Conservation (phyloP, 805 yeast species). For the Suhomyces sp. region DNA sequence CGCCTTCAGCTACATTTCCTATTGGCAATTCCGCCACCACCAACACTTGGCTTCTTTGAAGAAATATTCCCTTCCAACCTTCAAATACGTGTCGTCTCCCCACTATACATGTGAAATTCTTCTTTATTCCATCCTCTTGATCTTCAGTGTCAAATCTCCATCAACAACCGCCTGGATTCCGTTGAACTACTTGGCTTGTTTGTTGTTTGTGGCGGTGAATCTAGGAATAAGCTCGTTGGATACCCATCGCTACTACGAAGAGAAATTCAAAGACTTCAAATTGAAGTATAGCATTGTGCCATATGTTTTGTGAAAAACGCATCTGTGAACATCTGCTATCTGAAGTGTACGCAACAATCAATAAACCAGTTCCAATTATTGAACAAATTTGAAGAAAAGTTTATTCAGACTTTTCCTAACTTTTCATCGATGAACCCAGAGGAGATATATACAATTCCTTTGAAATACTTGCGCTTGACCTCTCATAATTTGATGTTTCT, state of each 20-base stretch:
- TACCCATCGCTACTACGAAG: constrained; percentile 47
- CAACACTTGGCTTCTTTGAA: constrained; percentile 44
- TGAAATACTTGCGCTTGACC: too few relatives aligned
- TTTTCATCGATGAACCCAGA: too few relatives aligned
- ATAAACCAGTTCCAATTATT: too few relatives aligned
- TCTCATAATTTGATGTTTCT: too few relatives aligned
- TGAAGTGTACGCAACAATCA: too few relatives aligned
- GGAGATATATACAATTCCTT: too few relatives aligned
- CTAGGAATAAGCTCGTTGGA: constrained; percentile 57
- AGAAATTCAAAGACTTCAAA: constrained; percentile 26
- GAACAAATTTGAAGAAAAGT: too few relatives aligned
- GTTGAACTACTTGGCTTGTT: constrained; percentile 22
- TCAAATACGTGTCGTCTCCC: constrained; percentile 52
- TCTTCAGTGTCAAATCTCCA: constrained; percentile 14
- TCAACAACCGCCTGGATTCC: constrained; percentile 18
- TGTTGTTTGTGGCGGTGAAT: constrained; percentile 42
- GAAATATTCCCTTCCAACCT: constrained; percentile 58
- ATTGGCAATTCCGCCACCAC: constrained; percentile 58
- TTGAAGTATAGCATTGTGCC: constrained; percentile 40
- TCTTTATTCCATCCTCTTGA: constrained; percentile 46
- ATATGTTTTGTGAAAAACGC: constrained; percentile 27
- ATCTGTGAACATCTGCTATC: too few relatives aligned
- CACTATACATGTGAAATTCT: constrained; percentile 69
- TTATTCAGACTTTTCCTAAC: too few relatives aligned
- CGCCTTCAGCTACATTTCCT: constrained; percentile 44